phyloP scores from a whole-genome alignment of 2,329 filamentous ascomycete genomes.

The Colletotrichum spaethianum region DNA sequence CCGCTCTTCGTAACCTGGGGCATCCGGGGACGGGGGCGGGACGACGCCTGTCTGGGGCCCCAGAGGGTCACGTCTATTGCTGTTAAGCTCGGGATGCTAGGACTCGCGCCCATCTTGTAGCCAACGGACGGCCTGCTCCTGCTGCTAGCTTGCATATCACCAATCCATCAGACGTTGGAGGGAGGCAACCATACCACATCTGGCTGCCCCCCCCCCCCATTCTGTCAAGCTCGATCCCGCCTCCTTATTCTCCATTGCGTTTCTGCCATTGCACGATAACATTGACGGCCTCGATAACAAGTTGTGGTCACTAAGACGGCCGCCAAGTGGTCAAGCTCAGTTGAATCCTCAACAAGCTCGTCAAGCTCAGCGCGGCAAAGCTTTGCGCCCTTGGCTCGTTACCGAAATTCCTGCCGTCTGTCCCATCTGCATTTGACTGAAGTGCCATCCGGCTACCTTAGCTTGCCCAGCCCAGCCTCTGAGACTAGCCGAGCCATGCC shows the following conservation, averaged over 20 bases:
- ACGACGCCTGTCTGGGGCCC: conserved; percentile 4
- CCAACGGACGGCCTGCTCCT: conserved; percentile 4
- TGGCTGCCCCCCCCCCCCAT: neutral
- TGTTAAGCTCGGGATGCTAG: conserved; percentile 27
- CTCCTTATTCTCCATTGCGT: neutral
- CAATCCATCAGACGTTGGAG: neutral
- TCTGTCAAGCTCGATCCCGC: neutral
- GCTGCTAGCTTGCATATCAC: neutral
- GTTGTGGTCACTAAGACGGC: neutral
- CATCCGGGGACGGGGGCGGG: conserved; percentile 4
- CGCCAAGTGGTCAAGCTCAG: neutral
- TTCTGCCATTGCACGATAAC: neutral
- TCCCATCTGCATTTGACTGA: neutral
- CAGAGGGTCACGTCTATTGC: conserved; percentile 26
- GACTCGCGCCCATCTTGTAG: neutral
- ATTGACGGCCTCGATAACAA: neutral
- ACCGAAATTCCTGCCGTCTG: neutral
- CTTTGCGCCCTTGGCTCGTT: neutral
- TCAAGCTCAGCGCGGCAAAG: neutral
- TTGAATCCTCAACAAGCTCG: neutral
- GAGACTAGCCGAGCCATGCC: conserved; percentile 20
- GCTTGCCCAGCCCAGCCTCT: conserved; percentile 16
- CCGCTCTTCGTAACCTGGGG: conserved; percentile 28
- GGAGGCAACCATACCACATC: neutral
- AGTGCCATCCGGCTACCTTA: neutral